Base-by-base conservation (phyloP, 2,329 filamentous ascomycete species). In the Claviceps fusiformis region DNA sequence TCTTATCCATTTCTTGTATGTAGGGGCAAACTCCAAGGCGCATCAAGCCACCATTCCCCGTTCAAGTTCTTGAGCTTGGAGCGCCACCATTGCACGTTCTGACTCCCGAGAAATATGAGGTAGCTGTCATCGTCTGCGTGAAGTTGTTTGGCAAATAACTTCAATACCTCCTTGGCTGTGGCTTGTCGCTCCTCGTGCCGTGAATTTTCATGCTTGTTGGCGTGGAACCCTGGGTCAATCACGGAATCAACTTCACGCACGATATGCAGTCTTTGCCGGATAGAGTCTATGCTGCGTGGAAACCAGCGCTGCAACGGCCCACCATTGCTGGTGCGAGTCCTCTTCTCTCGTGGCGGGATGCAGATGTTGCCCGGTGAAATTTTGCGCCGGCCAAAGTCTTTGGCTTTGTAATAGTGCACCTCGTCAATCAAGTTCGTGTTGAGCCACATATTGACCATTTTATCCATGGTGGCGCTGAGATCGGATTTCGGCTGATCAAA, bases 41-140 rank as follows among this genome's bases (percentile, higher is more conserved):
- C 60, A 41, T 63, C 57, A 50, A 63, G 53, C 63, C 64, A 65
- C 63, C 64, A 65, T 54, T 62, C 59, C 13, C 62, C 63, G n/a
- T 59, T 50, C 19, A 65, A 49, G 35, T 62, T 56, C 54, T 63
- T 58, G 43, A 65, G 54, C 52, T 63, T 58, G 48, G 56, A 57
- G 51, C 56, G 50, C 59, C 62, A 65, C 64, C 64, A 65, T 59
- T 61, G 59, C 47, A 59, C 58, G 33, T 65, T 63, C 41, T 62
- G 59, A 43, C 61, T 60, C 15, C 64, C 64, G 19, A 65, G 48
- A 37, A 65, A 59, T 13, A 65, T 59, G 50, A 64, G 46, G 50
- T 62, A 65, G 55, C 63, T 62, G 52, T 62, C 52, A 24, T 56
- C 56, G 24, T 62, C 60, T 3, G 50, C 29, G 43, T 63, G 61